phyloP scores from a whole-genome alignment of 2,329 filamentous ascomycete species.

The Cytospora paraplurivora region DNA sequence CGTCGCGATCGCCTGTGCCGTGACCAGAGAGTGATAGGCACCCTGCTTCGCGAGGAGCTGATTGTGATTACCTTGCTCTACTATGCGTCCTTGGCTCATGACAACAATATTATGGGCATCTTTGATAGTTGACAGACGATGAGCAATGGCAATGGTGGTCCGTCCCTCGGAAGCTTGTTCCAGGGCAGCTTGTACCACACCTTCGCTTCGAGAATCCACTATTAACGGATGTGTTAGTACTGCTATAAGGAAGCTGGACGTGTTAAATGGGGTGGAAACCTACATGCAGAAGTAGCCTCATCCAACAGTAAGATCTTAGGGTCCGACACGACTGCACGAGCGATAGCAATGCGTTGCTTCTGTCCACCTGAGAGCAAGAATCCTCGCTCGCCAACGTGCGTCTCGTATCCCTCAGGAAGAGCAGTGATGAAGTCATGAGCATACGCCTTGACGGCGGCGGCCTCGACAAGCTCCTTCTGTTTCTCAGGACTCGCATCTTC shows the following conservation, averaged over 20 bases:
- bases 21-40: constrained; percentile 83
- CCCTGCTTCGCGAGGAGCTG: constrained; percentile 69
- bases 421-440: constrained; percentile 86
- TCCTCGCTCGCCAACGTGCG: constrained; percentile 92
- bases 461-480: constrained; percentile 69
- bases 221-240: constrained; percentile 51
- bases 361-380: constrained; percentile 93
- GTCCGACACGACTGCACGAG: constrained; percentile 84
- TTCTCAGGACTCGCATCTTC: constrained; percentile 70
- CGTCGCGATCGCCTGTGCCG: constrained; percentile 79
- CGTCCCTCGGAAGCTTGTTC: constrained; percentile 83
- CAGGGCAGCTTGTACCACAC: constrained; percentile 88
- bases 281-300: constrained; percentile 68
- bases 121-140: constrained; percentile 91
- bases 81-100: constrained; percentile 80
- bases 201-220: constrained; percentile 92
- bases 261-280: neutral
- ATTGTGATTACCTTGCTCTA: constrained; percentile 90
- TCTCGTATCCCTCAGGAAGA: constrained; percentile 88
- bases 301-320: constrained; percentile 92
- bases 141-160: constrained; percentile 95
- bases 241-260: constrained; percentile 37
- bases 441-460: constrained; percentile 88
- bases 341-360: constrained; percentile 95
- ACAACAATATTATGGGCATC: constrained; percentile 96